Evolutionary conservation across 495 filamentous ascomycete genomes (phyloP).

Genomic region (Hypoxylon perforatum): DNA sequence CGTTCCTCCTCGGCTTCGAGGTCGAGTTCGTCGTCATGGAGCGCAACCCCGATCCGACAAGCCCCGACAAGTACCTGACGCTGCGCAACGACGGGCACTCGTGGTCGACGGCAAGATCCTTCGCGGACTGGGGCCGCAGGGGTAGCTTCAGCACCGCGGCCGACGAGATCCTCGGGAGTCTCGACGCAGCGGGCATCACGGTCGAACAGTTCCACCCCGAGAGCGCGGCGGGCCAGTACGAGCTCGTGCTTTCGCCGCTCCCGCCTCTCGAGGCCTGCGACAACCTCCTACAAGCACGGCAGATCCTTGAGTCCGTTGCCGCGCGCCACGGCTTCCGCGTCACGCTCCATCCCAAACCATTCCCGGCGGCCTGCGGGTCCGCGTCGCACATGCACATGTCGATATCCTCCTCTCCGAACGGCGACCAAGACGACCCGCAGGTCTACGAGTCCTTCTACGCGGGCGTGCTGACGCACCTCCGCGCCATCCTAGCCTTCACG

Average conservation of each 20-base stretch:
- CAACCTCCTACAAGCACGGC: constrained; percentile 75
- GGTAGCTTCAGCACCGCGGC: constrained; percentile 42
- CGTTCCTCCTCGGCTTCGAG: constrained; percentile 80
- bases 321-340: constrained; percentile 70
- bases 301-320: constrained; percentile 71
- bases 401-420: constrained; percentile 57
- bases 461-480: constrained; percentile 72
- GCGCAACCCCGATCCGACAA: constrained; percentile 40
- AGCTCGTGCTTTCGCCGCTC: constrained; percentile 76
- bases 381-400: constrained; percentile 77
- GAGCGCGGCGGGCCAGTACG: constrained; percentile 79
- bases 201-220: constrained; percentile 84
- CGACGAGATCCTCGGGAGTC: constrained; percentile 66
- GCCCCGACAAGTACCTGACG: constrained; percentile 39
- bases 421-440: constrained; percentile 50
- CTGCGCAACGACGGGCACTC: constrained; percentile 64
- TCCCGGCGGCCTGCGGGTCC: constrained; percentile 66
- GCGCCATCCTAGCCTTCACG: constrained; percentile 72
- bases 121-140: constrained; percentile 56
- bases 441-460: constrained; percentile 70
- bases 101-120: constrained; percentile 68
- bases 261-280: constrained; percentile 77
- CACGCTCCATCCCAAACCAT: constrained; percentile 82
- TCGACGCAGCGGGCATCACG: constrained; percentile 75
- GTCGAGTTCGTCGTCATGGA: constrained; percentile 81